Conservation (phyloP, 1,284 basidiomycete species). For the Coriolopsis trogii region DNA sequence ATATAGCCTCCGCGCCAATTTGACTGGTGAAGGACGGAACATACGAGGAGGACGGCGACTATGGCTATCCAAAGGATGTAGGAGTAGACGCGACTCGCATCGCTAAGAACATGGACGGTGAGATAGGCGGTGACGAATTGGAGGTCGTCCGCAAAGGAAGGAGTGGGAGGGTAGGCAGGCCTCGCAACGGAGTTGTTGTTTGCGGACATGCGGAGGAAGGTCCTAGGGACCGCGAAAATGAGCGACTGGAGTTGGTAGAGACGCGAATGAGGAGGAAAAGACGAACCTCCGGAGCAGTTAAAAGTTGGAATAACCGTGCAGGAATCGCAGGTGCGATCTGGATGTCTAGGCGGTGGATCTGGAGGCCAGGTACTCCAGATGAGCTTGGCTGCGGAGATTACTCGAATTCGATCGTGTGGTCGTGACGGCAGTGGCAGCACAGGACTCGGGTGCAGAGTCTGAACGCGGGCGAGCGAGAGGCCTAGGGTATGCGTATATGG, state of each 20-base stretch:
- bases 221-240: slow-evolving; percentile 3
- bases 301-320: no score
- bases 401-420: no score
- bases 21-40: slow-evolving; percentile 44
- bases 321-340: no score
- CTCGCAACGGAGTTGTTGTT: slow-evolving; percentile 26
- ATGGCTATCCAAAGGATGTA: slow-evolving; percentile 57
- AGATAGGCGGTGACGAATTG: slow-evolving; percentile 62
- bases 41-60: slow-evolving; percentile 42
- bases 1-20: slow-evolving; percentile 44
- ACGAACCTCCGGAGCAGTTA: no score
- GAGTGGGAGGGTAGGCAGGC: slow-evolving; percentile 47
- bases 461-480: not conserved
- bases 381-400: not conserved
- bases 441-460: no score
- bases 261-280: not conserved
- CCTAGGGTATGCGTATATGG: not conserved
- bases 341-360: not conserved
- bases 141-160: slow-evolving; percentile 45
- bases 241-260: slow-evolving; percentile 2
- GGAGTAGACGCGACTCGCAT: slow-evolving; percentile 55
- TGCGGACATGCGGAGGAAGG: slow-evolving; percentile 9
- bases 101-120: slow-evolving; percentile 53
- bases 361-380: not conserved
- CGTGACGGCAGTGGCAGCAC: no score